Evolutionary conservation across 257 asterid species (phyloP), one percentile per base, ranked within the genome.

Genomic region (Solanum rostratum): DNA sequence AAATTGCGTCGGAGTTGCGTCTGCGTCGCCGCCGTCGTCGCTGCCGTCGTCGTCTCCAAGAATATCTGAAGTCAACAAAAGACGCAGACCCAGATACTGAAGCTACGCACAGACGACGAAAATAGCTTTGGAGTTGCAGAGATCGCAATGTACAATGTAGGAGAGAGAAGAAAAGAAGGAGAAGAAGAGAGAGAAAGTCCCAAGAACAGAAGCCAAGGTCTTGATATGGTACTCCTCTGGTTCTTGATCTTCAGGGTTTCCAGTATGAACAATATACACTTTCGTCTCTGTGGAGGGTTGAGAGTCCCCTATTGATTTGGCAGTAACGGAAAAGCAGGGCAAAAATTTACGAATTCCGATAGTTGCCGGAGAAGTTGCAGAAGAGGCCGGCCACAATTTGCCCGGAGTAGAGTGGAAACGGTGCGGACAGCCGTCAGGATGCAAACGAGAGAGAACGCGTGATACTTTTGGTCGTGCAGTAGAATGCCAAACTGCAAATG

Each of bases 91-190:
- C 87, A 83, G 84, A 69, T 19, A 41, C 52, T 16, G 29, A 54
- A 80, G 27, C 37, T 46, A 88, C 68, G 53, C 49, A 69, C 69
- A 82, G 79, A 81, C 84, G 49, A 80, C 43, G 80, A 80, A 85
- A 90, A 79, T 84, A 89, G 89, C 87, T 88, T 83, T 80, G 39
- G 16, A 86, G 90, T 78, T 74, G 89, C 93, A 91, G 91, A 86
- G 90, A 90, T 87, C 93, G 91, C 90, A 85, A 90, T 49, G 91
- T 86, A 84, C 43, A 73, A 86, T 87, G 84, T 87, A 83, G 86
- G 60, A 84, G 85, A 85, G 89, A 88, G 85, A 80, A 80, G 59
- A 33, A n/a, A n/a, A 49, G 88, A 88, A 80, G 84, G 49, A 83
- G 84, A 83, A 85, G 86, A 46, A 84, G 86, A 85, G 88, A 88